These are phyloP conservation scores for Phytophthora fragariaefolia DNA, from an alignment of 352 stramenopile species.

Conservation along the genomic window DNA sequence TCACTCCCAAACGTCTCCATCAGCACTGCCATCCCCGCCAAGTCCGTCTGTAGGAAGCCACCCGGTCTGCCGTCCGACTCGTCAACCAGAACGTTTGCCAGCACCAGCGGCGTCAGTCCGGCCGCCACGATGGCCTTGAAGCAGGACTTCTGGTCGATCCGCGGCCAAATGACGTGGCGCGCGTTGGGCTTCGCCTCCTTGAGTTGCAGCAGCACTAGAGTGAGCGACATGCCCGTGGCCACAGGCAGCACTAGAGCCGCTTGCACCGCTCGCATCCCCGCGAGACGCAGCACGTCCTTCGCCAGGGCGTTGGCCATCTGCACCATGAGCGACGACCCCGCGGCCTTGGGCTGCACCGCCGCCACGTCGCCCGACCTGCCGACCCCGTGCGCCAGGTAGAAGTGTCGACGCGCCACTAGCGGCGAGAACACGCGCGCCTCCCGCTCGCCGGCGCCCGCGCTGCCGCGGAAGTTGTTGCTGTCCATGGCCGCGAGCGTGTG, in stretches of 20 bases:
- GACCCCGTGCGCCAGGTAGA: constrained; percentile 95
- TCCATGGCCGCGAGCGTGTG: constrained; percentile 92
- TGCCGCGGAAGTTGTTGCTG: constrained; percentile 94
- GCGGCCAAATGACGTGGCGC: constrained; percentile 91
- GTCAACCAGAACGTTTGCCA: constrained; percentile 73
- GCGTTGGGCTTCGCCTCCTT: constrained; percentile 50
- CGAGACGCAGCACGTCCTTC: constrained; percentile 91
- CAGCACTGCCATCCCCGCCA: constrained; percentile 71
- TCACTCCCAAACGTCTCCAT: constrained; percentile 69
- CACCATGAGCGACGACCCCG: constrained; percentile 95
- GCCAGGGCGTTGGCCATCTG: constrained; percentile 93
- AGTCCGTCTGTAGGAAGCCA: constrained; percentile 92
- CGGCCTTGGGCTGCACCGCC: constrained; percentile 98
- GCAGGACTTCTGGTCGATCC: constrained; percentile 99
- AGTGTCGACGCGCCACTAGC: constrained; percentile 91
- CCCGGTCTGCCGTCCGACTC: constrained; percentile 53
- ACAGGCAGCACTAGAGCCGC: constrained; percentile 95
- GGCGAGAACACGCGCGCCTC: constrained; percentile 94
- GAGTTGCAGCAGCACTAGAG: constrained; percentile 92
- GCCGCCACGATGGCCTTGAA: constrained; percentile 97
- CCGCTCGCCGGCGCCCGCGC: constrained; percentile 95
- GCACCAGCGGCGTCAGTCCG: constrained; percentile 91
- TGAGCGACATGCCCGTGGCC: constrained; percentile 97
- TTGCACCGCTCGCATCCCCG: constrained; percentile 66
- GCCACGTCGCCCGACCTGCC: constrained; percentile 98